Evolutionary conservation across 768 basidiomycete genomes (phyloP).

Genomic region (Crepidotus variabilis): DNA sequence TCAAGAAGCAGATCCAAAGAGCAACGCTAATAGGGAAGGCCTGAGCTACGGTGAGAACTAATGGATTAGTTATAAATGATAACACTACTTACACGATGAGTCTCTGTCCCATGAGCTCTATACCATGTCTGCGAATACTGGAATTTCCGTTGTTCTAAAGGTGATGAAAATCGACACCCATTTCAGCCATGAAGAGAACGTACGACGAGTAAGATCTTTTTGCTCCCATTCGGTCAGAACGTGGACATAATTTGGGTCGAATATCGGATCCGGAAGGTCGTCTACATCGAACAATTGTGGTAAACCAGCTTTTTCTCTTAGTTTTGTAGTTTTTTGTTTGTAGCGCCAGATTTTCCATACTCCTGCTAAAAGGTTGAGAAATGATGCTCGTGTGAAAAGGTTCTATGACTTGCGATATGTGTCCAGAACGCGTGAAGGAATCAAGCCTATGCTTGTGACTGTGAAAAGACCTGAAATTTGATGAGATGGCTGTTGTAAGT

Average conservation of each 20-base stretch:
- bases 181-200: slow-evolving; percentile 19
- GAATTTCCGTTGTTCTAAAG: slow-evolving; percentile 64
- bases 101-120: slow-evolving; percentile 78
- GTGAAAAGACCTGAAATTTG: slow-evolving; percentile 62
- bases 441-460: slow-evolving; percentile 73
- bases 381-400: background rate
- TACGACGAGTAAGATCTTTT: slow-evolving; percentile 60
- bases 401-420: slow-evolving; percentile 55
- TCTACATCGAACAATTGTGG: slow-evolving; percentile 70
- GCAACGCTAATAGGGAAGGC: slow-evolving; percentile 74
- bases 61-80: background rate
- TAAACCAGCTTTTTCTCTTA: slow-evolving; percentile 60
- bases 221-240: slow-evolving; percentile 67
- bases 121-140: slow-evolving; percentile 81
- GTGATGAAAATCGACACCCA: slow-evolving; percentile 2
- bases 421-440: slow-evolving; percentile 72
- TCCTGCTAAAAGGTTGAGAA: slow-evolving; percentile 34
- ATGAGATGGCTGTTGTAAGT: background rate
- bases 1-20: slow-evolving; percentile 66
- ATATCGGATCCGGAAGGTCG: slow-evolving; percentile 76
- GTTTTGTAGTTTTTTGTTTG: slow-evolving; percentile 53
- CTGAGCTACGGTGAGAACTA: slow-evolving; percentile 25
- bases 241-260: slow-evolving; percentile 67
- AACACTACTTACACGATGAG: slow-evolving; percentile 54
- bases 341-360: slow-evolving; percentile 73